phyloP scores from a whole-genome alignment of 2,329 filamentous ascomycete genomes.

The Calonectria honghensis region DNA sequence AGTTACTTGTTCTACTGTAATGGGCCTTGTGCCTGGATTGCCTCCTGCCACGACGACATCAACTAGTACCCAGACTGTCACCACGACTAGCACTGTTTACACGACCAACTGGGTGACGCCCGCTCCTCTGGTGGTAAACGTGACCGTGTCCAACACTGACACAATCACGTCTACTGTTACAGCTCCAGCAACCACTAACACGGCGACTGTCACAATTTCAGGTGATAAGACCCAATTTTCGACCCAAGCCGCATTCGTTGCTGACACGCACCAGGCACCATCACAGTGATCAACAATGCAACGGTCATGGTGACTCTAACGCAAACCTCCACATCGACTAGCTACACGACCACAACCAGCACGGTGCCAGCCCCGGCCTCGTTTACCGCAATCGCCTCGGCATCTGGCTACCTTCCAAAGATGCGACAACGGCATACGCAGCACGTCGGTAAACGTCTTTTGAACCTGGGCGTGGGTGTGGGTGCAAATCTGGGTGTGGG shows the following conservation, averaged over 20 bases:
- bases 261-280: not conserved
- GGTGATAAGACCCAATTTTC: not conserved
- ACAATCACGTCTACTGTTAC: not conserved
- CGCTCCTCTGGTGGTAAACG: not conserved
- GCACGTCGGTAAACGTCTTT: not conserved
- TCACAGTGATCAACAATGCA: not conserved
- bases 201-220: not conserved
- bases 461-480: not conserved
- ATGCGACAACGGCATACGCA: not conserved
- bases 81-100: not conserved
- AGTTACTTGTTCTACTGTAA: not conserved
- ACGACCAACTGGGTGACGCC: not conserved
- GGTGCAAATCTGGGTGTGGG: not conserved
- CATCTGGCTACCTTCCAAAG: not conserved
- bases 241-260: not conserved
- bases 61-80: not conserved
- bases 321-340: not conserved
- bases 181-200: not conserved
- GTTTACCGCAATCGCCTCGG: not conserved
- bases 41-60: not conserved
- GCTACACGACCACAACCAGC: not conserved
- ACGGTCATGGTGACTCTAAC: not conserved
- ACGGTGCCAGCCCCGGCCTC: not conserved
- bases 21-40: not conserved
- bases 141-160: not conserved